Percentiles rank a stretch among this genome's conserved stretches.
These are phyloP conservation scores for Hordeum pubiflorum DNA, from an alignment of 202 grass and related monocot genomes.

Conservation along the genomic window DNA sequence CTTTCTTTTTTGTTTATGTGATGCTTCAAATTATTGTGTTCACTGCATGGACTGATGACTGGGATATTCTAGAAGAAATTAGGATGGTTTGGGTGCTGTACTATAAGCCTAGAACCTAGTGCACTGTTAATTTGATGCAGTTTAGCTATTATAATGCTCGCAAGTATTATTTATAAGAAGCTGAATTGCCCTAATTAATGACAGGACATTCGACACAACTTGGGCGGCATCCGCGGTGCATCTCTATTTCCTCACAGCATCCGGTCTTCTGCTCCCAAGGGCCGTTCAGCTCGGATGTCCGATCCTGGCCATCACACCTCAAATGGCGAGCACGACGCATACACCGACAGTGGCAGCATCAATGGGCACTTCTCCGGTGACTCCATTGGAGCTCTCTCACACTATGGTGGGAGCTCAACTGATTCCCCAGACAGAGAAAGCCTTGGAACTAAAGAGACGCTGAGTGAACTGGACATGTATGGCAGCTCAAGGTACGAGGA, in stretches of 20 bases:
- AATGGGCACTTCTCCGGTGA: slow-evolving; percentile 36
- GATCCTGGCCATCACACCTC: slow-evolving; percentile 46
- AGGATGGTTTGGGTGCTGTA: neutral
- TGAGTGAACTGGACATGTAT: slow-evolving; percentile 70
- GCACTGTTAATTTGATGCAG: neutral
- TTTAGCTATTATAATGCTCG: neutral
- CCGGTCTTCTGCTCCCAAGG: slow-evolving; percentile 52
- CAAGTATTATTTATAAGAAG: neutral
- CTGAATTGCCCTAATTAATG: slow-evolving; percentile 8
- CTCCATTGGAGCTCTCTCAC: slow-evolving; percentile 39
- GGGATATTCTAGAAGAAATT: neutral
- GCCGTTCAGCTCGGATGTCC: slow-evolving; percentile 39
- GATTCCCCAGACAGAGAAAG: slow-evolving; percentile 70
- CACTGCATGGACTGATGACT: neutral
- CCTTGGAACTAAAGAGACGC: slow-evolving; percentile 45
- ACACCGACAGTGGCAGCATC: slow-evolving; percentile 44
- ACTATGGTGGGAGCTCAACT: slow-evolving; percentile 37
- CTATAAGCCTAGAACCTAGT: neutral
- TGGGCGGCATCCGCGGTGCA: slow-evolving; percentile 67
- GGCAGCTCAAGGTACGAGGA: slow-evolving; percentile 66
- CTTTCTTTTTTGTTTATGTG: neutral
- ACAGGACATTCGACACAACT: slow-evolving; percentile 87
- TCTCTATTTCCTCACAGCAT: slow-evolving; percentile 92
- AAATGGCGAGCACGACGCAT: slow-evolving; percentile 28
- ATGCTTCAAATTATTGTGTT: neutral